These are phyloP conservation scores for Trichoderma virens DNA, from an alignment of 495 filamentous ascomycete genomes.

Conservation along the genomic window DNA sequence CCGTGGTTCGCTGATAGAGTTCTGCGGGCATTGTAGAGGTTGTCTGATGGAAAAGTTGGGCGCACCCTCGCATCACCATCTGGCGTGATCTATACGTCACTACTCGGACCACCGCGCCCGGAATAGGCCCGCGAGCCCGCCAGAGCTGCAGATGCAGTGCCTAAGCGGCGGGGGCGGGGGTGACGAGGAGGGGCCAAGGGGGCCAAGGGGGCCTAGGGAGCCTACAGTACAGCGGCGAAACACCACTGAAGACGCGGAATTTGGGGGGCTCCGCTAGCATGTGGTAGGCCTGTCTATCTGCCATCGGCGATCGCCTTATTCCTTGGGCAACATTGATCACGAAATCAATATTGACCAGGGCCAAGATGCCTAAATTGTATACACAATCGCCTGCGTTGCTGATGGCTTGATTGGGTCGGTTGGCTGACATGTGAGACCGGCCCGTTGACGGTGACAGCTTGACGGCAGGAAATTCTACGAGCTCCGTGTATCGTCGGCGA, in stretches of 20 bases:
- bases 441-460: background rate
- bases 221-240: background rate
- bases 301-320: background rate
- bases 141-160: background rate
- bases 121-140: too few species aligned
- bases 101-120: background rate
- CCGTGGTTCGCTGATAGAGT: background rate
- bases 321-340: background rate
- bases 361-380: too few species aligned
- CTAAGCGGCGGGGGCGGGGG: background rate
- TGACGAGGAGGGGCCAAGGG: background rate
- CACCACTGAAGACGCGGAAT: background rate
- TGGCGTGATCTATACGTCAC: constrained; percentile 5
- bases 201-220: background rate
- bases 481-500: background rate
- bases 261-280: background rate
- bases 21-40: background rate
- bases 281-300: background rate
- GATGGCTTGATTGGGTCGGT: background rate
- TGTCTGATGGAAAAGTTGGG: background rate
- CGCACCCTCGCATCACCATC: background rate
- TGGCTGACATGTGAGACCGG: background rate
- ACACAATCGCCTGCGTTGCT: too few species aligned
- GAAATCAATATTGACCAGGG: background rate
- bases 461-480: too few species aligned